Base-by-base conservation (phyloP, 2,329 filamentous ascomycete genomes). In the Gliomastix tumulicola region DNA sequence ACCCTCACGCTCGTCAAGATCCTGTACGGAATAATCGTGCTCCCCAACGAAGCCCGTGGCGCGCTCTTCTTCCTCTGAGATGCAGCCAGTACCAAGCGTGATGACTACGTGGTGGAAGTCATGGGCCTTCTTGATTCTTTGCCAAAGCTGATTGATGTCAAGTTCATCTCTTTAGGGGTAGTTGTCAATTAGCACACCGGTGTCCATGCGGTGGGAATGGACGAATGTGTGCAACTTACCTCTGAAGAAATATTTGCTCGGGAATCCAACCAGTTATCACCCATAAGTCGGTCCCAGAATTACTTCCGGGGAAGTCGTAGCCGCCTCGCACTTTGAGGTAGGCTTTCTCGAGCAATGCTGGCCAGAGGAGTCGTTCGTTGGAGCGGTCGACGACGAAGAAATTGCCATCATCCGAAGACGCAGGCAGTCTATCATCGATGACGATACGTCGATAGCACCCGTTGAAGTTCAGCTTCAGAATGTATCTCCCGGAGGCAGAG, bases 221-320 rank as follows among this genome's bases (percentile, higher is more conserved):
- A 15, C 13, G 21, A n/a, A n/a, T n/a, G n/a, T n/a, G 25, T 16
- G n/a, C 25, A 2, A 45, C 57, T 45, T 59, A 78, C 76, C 73
- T 81, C 51, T 95, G 88, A 2, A 97, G 67, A 49, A 95, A 95
- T 2, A 97, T 67, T 56, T 98, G 92, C 60, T 98, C 89, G 0
- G 92, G 92, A 34, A 98, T 88, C 92, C 92, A 98, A 21, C 92
- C 90, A 0, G 85, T 94, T 37, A 98, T 62, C 2, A 94, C 83
- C 78, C 87, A 94, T 5, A 98, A 64, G 59, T 98, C 92, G 3
- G 90, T 97, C 10, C 88, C 89, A 1, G 90, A 97, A 56, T 97
- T 97, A 52, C 92, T 97, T 7, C 92, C 92, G 0, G 92, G 90
- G 46, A 98, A 98, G 53, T 98, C 89, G 56, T 98, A 98, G 22